A percentile compares a stretch with the other conserved stretches of the same genome.
Conservation (phyloP, 2,329 filamentous ascomycete genomes). For the Pseudocercospora vitis region DNA sequence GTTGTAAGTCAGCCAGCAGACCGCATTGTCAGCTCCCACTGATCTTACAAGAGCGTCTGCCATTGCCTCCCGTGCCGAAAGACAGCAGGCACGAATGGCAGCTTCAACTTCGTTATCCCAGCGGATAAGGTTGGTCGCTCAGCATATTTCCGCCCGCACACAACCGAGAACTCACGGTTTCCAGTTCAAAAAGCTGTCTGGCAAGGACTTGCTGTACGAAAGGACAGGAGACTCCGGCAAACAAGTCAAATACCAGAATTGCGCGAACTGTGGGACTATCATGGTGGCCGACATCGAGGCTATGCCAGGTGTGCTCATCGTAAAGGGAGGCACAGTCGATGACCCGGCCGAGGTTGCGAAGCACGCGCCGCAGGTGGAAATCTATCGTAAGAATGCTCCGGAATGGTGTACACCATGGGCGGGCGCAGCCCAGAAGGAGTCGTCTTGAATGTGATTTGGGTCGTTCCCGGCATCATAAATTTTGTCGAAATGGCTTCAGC, state of each 20-base stretch:
- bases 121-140: slow-evolving; percentile 26
- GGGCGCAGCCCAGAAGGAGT: slow-evolving; percentile 32
- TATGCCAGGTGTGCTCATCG: slow-evolving; percentile 30
- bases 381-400: slow-evolving; percentile 36
- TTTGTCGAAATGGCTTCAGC: too few species aligned
- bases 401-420: slow-evolving; percentile 31
- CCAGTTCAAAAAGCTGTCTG: slow-evolving; percentile 35
- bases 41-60: slow-evolving; percentile 27
- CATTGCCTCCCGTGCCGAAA: slow-evolving; percentile 38
- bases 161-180: slow-evolving; percentile 2
- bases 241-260: slow-evolving; percentile 34
- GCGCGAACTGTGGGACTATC: slow-evolving; percentile 34
- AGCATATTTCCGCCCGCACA: background rate
- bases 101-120: slow-evolving; percentile 34
- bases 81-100: slow-evolving; percentile 35
- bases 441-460: slow-evolving; percentile 3
- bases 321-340: slow-evolving; percentile 39
- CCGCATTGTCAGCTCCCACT: background rate
- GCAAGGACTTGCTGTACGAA: slow-evolving; percentile 27
- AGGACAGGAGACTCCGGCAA: slow-evolving; percentile 37
- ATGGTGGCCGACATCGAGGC: slow-evolving; percentile 32
- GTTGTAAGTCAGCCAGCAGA: slow-evolving; percentile 24
- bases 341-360: slow-evolving; percentile 29
- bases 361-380: slow-evolving; percentile 31
- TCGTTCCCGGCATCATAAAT: too few species aligned